Evolutionary conservation across 169 alveolate species (phyloP).

Genomic region (Babesia ovata): DNA sequence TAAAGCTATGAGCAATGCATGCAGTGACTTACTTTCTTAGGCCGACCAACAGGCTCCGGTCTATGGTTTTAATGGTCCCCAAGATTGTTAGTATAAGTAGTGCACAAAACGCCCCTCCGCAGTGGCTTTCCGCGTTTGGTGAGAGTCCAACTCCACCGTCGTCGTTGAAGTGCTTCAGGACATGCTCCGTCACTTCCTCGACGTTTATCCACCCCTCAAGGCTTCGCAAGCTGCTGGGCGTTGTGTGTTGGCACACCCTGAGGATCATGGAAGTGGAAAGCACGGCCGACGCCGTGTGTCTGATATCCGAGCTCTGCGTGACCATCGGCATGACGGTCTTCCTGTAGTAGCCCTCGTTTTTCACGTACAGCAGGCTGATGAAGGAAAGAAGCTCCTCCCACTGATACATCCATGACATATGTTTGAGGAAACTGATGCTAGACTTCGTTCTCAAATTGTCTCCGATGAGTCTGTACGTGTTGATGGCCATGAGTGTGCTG

Average conservation of each 20-base stretch:
- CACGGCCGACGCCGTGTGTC: slow-evolving; percentile 58
- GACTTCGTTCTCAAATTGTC: slow-evolving; percentile 1
- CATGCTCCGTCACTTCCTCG: slow-evolving; percentile 20
- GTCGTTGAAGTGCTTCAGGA: slow-evolving; percentile 62
- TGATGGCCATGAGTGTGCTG: slow-evolving; percentile 29
- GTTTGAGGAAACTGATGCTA: slow-evolving; percentile 6
- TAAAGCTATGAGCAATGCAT: background rate
- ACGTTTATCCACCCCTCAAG: slow-evolving; percentile 18
- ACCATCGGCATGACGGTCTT: background rate
- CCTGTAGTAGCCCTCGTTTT: slow-evolving; percentile 28
- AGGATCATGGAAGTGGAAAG: slow-evolving; percentile 16
- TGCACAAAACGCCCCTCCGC: slow-evolving; percentile 76
- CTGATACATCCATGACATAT: slow-evolving; percentile 37
- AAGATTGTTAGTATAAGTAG: slow-evolving; percentile 35
- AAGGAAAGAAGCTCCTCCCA: slow-evolving; percentile 22
- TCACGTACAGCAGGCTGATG: slow-evolving; percentile 26
- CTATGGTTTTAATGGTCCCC: background rate
- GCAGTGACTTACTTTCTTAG: slow-evolving; percentile 33
- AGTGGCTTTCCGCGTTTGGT: slow-evolving; percentile 71
- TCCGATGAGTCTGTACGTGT: slow-evolving; percentile 27
- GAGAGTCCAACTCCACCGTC: slow-evolving; percentile 75
- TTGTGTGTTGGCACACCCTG: slow-evolving; percentile 11
- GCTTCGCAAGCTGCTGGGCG: background rate
- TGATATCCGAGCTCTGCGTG: slow-evolving; percentile 24
- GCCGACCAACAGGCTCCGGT: slow-evolving; percentile 5